These are phyloP conservation scores for Marsdenia floribunda DNA, from an alignment of 257 asterid genomes.

Conservation along the genomic window DNA sequence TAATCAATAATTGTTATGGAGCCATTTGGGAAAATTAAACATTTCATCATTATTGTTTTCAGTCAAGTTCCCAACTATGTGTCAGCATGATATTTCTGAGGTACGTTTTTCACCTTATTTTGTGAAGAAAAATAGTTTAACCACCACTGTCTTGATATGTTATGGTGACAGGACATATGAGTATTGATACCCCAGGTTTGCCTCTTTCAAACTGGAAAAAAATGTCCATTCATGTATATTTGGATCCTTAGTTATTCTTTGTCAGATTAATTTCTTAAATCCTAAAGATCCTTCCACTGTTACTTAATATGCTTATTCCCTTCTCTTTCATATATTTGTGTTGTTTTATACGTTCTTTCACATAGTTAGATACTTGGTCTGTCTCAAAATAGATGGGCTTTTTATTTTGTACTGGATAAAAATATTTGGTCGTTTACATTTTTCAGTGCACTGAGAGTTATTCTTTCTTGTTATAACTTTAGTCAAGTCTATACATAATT, in stretches of 20 bases:
- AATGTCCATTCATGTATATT: constrained; percentile 1
- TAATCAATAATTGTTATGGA: neutral
- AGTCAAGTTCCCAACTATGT: neutral
- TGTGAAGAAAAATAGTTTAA: neutral
- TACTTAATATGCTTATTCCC: neutral
- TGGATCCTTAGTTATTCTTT: neutral
- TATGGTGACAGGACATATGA: neutral
- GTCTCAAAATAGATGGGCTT: too few relatives aligned
- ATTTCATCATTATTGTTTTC: neutral
- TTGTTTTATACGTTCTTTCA: neutral
- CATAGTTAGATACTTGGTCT: neutral
- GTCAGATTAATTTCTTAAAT: neutral
- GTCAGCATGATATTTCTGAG: neutral
- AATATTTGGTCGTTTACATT: too few relatives aligned
- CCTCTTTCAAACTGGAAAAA: neutral
- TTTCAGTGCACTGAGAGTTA: too few relatives aligned
- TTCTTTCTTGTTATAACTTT: too few relatives aligned
- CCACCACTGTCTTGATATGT: neutral
- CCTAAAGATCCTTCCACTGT: neutral
- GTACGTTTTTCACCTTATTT: neutral
- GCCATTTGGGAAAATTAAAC: neutral
- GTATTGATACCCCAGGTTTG: neutral
- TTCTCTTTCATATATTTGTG: neutral
- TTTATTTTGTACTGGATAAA: too few relatives aligned
- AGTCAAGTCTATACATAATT: too few relatives aligned